Base-by-base conservation (phyloP, 2,329 filamentous ascomycete species). In the Aspergillus sp. region DNA sequence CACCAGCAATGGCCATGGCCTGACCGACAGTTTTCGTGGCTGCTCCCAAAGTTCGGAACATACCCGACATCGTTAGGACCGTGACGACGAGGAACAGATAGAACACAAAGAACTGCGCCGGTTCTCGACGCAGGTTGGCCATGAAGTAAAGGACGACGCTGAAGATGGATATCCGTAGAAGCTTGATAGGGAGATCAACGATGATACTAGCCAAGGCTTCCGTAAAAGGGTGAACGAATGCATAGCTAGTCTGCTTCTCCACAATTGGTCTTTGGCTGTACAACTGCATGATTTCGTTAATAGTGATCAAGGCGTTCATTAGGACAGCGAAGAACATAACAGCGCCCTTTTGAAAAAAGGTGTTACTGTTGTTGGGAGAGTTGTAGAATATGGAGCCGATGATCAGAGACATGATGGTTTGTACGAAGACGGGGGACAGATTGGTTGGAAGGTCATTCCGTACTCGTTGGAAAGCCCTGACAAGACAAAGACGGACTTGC, bases 141-240 rank as follows among this genome's bases (percentile, higher is more conserved):
- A 95, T 85, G 71, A 95, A 95, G 74, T 95, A 95, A 4, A 95
- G 71, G 1, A 82, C 78, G 22, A 90, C 49, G 67, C 94, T 92
- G 78, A 94, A 94, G 3, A 82, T 70, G 55, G 92, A 80, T 2
- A 82, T 73, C 60, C 90, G 90, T 16, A 71, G 40, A 10, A 94
- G 71, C 70, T 92, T 94, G 72, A 89, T 89, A 0, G 90, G 90
- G 85, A 46, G 81, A 36, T 57, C 54, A 7, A 20, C 50, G 1
- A 57, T 11, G 9, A 51, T 47, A 10, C 20, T 42, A 13, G 14
- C 16, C 13, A 45, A 43, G 3, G 16, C 44, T 11, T 30, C n/a
- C 2, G 50, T 40, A 20, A 43, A 52, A 3, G 48, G 57, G 10
- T 57, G 53, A n/a, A 52, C 52, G 26, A 54, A 52, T 4, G 46